Percentiles rank a stretch among this genome's conserved stretches.
Evolutionary conservation across 345 rosid genomes (phyloP).

Genomic region (Syzygium aromaticum): DNA sequence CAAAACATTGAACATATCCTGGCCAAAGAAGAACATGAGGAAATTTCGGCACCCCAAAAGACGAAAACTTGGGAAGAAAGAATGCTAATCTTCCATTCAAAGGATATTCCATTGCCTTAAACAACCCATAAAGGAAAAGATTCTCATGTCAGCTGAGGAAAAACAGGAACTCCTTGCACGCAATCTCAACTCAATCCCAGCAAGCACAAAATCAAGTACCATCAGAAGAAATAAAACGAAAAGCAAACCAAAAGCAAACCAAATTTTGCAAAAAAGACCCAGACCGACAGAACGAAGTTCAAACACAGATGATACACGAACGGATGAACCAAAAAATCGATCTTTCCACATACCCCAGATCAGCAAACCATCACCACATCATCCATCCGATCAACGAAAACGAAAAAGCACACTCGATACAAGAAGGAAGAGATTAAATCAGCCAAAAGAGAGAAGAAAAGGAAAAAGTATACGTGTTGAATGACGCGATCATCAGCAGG

Average conservation of each 20-base stretch:
- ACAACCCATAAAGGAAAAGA: slow-evolving; percentile 30
- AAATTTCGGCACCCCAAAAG: background rate
- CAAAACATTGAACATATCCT: background rate
- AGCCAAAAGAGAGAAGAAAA: background rate
- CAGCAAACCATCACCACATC: slow-evolving; percentile 11
- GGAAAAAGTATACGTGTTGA: background rate
- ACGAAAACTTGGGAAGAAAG: slow-evolving; percentile 27
- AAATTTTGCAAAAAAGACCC: background rate
- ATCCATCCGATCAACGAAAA: background rate
- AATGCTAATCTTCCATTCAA: slow-evolving; percentile 25
- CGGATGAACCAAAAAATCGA: background rate
- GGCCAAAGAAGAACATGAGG: background rate
- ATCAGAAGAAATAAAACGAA: slow-evolving; percentile 1
- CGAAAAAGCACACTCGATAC: slow-evolving; percentile 12
- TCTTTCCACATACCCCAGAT: slow-evolving; percentile 26
- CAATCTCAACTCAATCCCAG: slow-evolving; percentile 19
- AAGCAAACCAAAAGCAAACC: background rate
- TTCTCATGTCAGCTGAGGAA: slow-evolving; percentile 17
- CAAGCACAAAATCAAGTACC: background rate
- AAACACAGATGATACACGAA: background rate
- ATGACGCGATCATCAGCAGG: no score
- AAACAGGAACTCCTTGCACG: slow-evolving; percentile 24
- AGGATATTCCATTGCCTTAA: slow-evolving; percentile 33
- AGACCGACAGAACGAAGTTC: background rate
- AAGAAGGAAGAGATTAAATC: slow-evolving; percentile 6